phyloP scores from a whole-genome alignment of 179 eudicot species.

The Beta lomatogona region DNA sequence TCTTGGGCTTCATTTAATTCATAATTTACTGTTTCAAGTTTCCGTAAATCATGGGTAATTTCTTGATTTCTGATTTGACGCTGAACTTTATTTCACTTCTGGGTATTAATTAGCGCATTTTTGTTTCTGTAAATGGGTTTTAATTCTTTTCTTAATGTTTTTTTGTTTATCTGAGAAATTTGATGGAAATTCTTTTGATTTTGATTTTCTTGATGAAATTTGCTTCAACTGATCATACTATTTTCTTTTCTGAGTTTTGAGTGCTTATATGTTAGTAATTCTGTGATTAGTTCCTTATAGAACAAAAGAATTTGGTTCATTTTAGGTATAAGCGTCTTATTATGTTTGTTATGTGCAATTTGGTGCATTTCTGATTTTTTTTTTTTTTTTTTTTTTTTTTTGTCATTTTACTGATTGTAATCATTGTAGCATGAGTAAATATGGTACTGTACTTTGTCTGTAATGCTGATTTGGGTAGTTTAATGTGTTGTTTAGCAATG shows the following conservation, averaged over 20 bases:
- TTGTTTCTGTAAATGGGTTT: no score
- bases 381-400: not conserved
- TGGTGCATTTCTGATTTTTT: not conserved
- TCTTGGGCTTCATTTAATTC: not conserved
- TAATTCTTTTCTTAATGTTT: no score
- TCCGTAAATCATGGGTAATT: no score
- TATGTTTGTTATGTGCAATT: not conserved
- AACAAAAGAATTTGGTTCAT: not conserved
- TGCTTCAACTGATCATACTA: not conserved
- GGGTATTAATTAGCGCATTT: no score
- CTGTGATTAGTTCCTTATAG: not conserved
- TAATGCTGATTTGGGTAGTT: slow-evolving; percentile 1
- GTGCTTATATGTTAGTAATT: not conserved
- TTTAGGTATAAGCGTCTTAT: not conserved
- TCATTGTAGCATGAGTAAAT: not conserved
- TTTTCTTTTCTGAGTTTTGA: not conserved
- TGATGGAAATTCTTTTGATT: not conserved
- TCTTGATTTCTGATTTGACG: no score
- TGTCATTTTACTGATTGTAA: not conserved
- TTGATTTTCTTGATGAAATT: not conserved
- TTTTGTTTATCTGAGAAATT: no score
- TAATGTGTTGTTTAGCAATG: slow-evolving; percentile 31
- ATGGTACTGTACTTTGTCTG: not conserved
- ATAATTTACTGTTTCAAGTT: no score
- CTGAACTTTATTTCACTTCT: no score